Evolutionary conservation across 2,329 filamentous ascomycete genomes (phyloP).

Genomic region (Leptographium flavum): DNA sequence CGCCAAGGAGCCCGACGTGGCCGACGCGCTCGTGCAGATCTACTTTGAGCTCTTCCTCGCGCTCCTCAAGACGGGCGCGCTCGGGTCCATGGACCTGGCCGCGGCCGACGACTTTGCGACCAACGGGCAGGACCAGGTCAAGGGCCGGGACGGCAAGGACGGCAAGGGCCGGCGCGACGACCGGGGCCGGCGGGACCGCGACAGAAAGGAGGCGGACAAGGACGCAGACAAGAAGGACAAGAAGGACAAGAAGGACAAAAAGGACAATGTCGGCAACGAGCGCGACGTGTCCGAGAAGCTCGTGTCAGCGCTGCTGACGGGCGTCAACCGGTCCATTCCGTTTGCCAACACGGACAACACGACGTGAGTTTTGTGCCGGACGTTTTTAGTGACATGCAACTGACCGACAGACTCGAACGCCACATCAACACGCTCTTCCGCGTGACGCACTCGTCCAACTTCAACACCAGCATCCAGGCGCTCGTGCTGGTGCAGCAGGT

Average conservation of each 20-base stretch:
- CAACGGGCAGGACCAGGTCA: slow-evolving; percentile 13
- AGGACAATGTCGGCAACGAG: slow-evolving; percentile 26
- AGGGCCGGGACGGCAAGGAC: slow-evolving; percentile 13
- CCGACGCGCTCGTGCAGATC: slow-evolving; percentile 68
- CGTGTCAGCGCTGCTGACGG: slow-evolving; percentile 79
- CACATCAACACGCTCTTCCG: slow-evolving; percentile 90
- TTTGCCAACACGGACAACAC: slow-evolving; percentile 73
- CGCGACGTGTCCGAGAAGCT: slow-evolving; percentile 79
- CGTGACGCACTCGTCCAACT: slow-evolving; percentile 95
- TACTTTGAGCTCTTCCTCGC: slow-evolving; percentile 85
- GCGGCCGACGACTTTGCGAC: slow-evolving; percentile 18
- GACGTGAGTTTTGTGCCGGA: slow-evolving; percentile 37
- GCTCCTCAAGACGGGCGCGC: slow-evolving; percentile 51
- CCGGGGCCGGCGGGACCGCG: slow-evolving; percentile 6
- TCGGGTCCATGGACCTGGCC: slow-evolving; percentile 26
- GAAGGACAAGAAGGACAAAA: slow-evolving; percentile 20
- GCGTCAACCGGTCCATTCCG: slow-evolving; percentile 90
- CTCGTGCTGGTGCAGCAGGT: slow-evolving; percentile 91
- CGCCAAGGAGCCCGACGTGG: slow-evolving; percentile 65
- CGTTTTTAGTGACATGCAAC: background rate
- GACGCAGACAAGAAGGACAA: slow-evolving; percentile 11
- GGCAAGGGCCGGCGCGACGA: background rate
- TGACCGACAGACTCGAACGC: slow-evolving; percentile 50
- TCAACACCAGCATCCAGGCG: slow-evolving; percentile 95
- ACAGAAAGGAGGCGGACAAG: slow-evolving; percentile 9